These are phyloP conservation scores for Saccharata proteae DNA, from an alignment of 2,329 filamentous ascomycete species.

Conservation along the genomic window DNA sequence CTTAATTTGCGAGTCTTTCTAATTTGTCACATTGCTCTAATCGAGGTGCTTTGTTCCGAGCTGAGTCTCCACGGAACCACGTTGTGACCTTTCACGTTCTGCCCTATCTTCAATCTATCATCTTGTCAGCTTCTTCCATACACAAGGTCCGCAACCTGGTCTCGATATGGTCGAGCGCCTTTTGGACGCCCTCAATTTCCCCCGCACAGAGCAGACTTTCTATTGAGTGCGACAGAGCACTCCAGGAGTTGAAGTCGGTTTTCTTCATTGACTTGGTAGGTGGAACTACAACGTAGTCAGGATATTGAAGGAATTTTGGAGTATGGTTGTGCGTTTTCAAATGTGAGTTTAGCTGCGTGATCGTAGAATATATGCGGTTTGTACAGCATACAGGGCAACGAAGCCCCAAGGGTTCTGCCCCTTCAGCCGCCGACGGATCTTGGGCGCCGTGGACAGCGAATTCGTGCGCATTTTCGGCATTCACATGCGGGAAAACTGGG, in stretches of 20 bases:
- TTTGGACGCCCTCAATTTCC: conserved; percentile 6
- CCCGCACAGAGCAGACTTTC: conserved; percentile 9
- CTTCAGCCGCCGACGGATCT: too few species aligned
- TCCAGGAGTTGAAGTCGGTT: conserved; percentile 6
- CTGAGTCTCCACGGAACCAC: too few species aligned
- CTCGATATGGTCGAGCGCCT: conserved; percentile 6
- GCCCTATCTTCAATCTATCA: conserved; percentile 7
- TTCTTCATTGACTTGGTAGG: conserved; percentile 7
- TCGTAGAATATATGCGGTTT: conserved; percentile 4
- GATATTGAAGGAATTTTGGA: conserved; percentile 5
- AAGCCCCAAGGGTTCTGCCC: too few species aligned
- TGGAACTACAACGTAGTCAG: conserved; percentile 3
- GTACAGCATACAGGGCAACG: conserved; percentile 4
- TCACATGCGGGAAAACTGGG: not conserved
- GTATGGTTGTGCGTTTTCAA: conserved; percentile 6
- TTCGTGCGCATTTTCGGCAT: not conserved
- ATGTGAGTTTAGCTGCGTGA: conserved; percentile 4
- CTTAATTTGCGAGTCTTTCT: too few species aligned
- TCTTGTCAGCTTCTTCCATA: conserved; percentile 5
- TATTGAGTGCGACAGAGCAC: conserved; percentile 6
- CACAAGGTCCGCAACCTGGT: conserved; percentile 1
- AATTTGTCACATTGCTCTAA: too few species aligned
- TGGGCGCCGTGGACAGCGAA: not conserved
- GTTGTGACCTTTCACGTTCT: too few species aligned
- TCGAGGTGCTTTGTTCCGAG: too few species aligned